phyloP scores from a whole-genome alignment of 2,329 filamentous ascomycete species.

The Gyromitra esculenta region DNA sequence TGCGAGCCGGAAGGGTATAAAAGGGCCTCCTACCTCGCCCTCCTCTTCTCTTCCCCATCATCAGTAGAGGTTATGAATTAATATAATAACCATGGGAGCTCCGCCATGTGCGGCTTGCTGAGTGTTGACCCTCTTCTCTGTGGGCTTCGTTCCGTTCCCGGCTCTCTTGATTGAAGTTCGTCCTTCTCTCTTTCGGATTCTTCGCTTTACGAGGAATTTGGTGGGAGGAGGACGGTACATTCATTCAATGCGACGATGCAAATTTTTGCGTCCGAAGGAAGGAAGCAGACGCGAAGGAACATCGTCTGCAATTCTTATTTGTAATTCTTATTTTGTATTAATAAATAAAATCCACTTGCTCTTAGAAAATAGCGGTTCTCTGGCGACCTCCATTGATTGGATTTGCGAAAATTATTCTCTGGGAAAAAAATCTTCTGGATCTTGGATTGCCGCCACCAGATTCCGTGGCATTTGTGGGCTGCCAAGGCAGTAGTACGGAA shows the following conservation, averaged over 20 bases:
- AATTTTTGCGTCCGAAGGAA: neutral
- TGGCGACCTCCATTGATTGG: neutral
- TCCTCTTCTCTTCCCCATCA: conserved; percentile 54
- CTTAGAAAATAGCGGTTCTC: neutral
- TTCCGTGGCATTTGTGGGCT: neutral
- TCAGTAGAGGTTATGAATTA: conserved; percentile 55
- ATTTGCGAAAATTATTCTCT: neutral
- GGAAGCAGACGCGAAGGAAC: neutral
- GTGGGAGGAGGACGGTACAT: conserved; percentile 44
- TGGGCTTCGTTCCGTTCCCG: conserved; percentile 58
- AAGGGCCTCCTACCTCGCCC: conserved; percentile 32
- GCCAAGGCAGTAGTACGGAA: neutral
- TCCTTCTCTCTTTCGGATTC: conserved; percentile 46
- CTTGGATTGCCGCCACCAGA: neutral
- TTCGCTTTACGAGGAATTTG: conserved; percentile 37
- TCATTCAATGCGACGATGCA: conserved; percentile 21
- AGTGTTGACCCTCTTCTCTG: conserved; percentile 55
- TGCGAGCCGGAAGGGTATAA: conserved; percentile 41
- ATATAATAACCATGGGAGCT: conserved; percentile 55
- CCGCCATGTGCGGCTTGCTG: conserved; percentile 57
- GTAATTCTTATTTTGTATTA: neutral
- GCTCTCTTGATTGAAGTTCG: conserved; percentile 56
- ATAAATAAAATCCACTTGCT: neutral
- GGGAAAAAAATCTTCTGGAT: neutral
- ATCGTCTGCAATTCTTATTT: conserved; percentile 4